A percentile compares a stretch with the other conserved stretches of the same genome.
phyloP scores from a whole-genome alignment of 225 moss, liverwort and hornwort species.

The Straminergon stramineum region DNA sequence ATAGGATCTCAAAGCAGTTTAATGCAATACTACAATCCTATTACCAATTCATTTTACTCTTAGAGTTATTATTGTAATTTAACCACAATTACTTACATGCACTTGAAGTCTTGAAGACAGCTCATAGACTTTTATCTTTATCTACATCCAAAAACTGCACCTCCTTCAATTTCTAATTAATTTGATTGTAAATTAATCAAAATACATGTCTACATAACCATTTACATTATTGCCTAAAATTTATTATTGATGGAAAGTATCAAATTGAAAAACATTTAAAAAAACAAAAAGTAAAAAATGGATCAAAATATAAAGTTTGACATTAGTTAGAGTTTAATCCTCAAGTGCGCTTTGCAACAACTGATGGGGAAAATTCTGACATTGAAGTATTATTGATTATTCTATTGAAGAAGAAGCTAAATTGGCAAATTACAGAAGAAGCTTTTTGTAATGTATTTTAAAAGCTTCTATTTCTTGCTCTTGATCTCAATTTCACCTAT shows the following conservation, averaged over 20 bases:
- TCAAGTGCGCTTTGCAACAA: background rate
- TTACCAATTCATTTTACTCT: background rate
- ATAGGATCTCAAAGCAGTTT: background rate
- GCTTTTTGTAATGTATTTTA: background rate
- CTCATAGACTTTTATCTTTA: background rate
- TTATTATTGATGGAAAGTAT: background rate
- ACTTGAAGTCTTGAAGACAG: too few relatives aligned
- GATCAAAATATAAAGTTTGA: background rate
- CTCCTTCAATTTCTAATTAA: background rate
- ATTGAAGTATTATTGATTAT: background rate
- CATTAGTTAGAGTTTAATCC: background rate
- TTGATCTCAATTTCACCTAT: background rate
- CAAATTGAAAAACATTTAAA: background rate
- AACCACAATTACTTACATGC: too few relatives aligned
- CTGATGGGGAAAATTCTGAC: fast-evolving
- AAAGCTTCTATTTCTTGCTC: background rate
- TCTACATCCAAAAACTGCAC: fast-evolving
- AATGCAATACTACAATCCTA: background rate
- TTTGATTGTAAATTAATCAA: background rate
- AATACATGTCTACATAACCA: background rate
- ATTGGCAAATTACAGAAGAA: fast-evolving
- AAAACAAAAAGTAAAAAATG: background rate
- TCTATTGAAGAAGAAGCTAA: background rate
- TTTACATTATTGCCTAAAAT: background rate
- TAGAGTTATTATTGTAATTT: background rate